A percentile compares a stretch with the other conserved stretches of the same genome.
These are phyloP conservation scores for Huntiella omanensis DNA, from an alignment of 2,329 filamentous ascomycete genomes.

Conservation along the genomic window DNA sequence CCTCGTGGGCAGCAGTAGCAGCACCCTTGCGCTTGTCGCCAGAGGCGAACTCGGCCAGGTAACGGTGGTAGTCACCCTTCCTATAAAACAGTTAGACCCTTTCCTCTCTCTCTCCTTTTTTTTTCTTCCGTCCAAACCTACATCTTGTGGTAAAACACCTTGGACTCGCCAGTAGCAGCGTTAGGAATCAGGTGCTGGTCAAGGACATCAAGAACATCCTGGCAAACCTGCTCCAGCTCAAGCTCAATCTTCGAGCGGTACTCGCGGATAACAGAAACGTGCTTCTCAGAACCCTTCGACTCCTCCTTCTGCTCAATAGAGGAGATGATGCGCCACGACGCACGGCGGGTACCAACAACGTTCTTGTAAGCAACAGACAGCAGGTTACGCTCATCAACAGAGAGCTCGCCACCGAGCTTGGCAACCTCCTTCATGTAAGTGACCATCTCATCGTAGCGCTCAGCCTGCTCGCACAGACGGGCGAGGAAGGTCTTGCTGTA, in stretches of 20 bases:
- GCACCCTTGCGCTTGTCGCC: slow-evolving; percentile 84
- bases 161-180: slow-evolving; percentile 91
- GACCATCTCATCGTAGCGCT: slow-evolving; percentile 99
- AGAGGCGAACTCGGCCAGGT: slow-evolving; percentile 81
- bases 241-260: slow-evolving; percentile 97
- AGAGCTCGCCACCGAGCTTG: slow-evolving; percentile 64
- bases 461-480: slow-evolving; percentile 98
- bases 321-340: slow-evolving; percentile 97
- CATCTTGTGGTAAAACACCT: slow-evolving; percentile 99
- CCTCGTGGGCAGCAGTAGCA: slow-evolving; percentile 75
- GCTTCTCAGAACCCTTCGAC: slow-evolving; percentile 92
- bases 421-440: slow-evolving; percentile 99
- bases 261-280: slow-evolving; percentile 82
- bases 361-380: slow-evolving; percentile 99
- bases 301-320: slow-evolving; percentile 99
- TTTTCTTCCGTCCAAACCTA: slow-evolving; percentile 28
- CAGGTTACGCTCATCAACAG: slow-evolving; percentile 95
- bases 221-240: slow-evolving; percentile 94
- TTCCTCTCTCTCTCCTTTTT: no score
- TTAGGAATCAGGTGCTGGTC: slow-evolving; percentile 88
- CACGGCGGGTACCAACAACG: slow-evolving; percentile 92
- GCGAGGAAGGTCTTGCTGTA: slow-evolving; percentile 97
- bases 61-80: slow-evolving; percentile 96
- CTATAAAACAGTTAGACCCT: slow-evolving; percentile 24
- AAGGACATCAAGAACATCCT: slow-evolving; percentile 90